Evolutionary conservation across 495 filamentous ascomycete genomes (phyloP).

Genomic region (Trichoderma gamsii): DNA sequence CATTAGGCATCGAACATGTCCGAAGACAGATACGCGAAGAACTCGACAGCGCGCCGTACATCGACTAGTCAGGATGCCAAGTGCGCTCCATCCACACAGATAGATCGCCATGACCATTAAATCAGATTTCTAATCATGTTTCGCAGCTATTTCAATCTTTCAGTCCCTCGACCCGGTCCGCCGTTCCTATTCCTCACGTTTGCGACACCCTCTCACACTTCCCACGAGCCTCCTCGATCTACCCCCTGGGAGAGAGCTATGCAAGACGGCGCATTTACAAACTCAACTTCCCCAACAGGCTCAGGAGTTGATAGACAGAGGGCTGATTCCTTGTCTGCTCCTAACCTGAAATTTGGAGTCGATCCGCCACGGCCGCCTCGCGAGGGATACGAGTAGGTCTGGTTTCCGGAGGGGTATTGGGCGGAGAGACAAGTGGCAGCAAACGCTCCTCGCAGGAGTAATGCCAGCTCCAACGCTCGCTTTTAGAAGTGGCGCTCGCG

Average conservation of each 20-base stretch:
- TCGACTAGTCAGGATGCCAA: background rate
- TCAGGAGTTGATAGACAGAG: background rate
- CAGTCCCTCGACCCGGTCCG: background rate
- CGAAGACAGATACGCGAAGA: background rate
- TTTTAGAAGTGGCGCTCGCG: conserved; percentile 34
- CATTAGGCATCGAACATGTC: background rate
- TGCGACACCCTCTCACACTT: background rate
- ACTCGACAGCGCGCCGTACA: background rate
- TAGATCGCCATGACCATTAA: background rate
- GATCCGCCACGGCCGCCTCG: conserved; percentile 46
- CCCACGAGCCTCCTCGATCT: background rate
- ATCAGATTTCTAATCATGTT: background rate
- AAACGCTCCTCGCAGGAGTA: conserved; percentile 14
- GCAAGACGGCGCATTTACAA: conserved; percentile 3
- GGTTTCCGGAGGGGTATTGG: conserved; percentile 52
- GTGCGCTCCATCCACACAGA: background rate
- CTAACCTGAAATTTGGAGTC: conserved; percentile 14
- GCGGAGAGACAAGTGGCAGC: conserved; percentile 38
- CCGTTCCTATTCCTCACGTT: background rate
- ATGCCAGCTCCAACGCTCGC: conserved; percentile 26
- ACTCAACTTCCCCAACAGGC: background rate
- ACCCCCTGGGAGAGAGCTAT: conserved; percentile 6
- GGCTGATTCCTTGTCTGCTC: background rate
- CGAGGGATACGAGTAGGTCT: conserved; percentile 49
- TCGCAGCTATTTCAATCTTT: background rate